Conservation (phyloP, 1,284 basidiomycete genomes). For the Thelephora terrestris region DNA sequence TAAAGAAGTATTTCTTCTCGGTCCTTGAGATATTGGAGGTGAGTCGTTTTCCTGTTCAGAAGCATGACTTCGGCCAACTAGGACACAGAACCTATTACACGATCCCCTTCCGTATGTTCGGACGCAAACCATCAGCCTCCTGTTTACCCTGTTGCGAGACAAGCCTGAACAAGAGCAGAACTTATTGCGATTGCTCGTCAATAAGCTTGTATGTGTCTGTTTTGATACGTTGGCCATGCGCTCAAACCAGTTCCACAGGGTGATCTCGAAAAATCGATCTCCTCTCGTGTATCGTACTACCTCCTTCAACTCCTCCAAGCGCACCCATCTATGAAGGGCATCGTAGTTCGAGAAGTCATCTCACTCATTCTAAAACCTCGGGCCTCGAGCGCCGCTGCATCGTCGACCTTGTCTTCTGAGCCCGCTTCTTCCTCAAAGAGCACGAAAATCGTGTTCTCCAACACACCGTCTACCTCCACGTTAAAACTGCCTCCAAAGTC, state of each 20-base stretch:
- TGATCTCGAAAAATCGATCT: slow-evolving; percentile 83
- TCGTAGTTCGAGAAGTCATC: slow-evolving; percentile 84
- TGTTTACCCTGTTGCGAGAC: slow-evolving; percentile 74
- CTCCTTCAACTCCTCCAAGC: slow-evolving; percentile 83
- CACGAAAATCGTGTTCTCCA: slow-evolving; percentile 30
- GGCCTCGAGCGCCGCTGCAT: slow-evolving; percentile 30
- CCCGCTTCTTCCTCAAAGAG: slow-evolving; percentile 17
- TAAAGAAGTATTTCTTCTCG: slow-evolving; percentile 96
- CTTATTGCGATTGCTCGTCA: slow-evolving; percentile 82
- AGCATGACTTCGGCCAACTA: background rate
- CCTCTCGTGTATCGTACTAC: slow-evolving; percentile 85
- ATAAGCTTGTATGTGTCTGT: slow-evolving; percentile 68
- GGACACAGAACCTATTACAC: slow-evolving; percentile 61
- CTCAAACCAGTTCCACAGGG: slow-evolving; percentile 41
- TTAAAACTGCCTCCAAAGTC: slow-evolving; percentile 5
- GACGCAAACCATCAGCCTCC: slow-evolving; percentile 43
- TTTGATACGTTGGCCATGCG: background rate
- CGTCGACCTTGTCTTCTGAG: slow-evolving; percentile 23
- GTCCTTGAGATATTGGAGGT: slow-evolving; percentile 89
- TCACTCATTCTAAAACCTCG: slow-evolving; percentile 64
- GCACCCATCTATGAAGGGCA: slow-evolving; percentile 91
- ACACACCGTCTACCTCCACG: slow-evolving; percentile 20
- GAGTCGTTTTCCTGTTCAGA: slow-evolving; percentile 1
- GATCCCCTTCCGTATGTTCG: slow-evolving; percentile 88
- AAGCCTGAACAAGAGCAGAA: slow-evolving; percentile 99